Conservation (phyloP, 176 grass and related monocot species). For the Puccinellia tenuiflora region DNA sequence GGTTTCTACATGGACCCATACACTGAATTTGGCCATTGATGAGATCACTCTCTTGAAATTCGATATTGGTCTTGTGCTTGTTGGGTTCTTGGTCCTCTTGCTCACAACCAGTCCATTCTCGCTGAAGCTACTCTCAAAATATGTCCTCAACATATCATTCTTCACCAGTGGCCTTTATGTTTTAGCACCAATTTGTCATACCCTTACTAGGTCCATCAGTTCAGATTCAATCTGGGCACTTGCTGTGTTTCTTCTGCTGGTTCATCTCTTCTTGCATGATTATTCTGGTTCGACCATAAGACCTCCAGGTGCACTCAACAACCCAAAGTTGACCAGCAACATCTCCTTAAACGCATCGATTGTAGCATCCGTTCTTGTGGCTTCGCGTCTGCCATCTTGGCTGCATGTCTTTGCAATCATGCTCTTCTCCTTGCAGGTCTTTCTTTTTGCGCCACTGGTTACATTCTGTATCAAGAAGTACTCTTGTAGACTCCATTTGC, state of each 20-base stretch:
- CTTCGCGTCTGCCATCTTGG: constrained; percentile 69
- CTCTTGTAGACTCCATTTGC: constrained; percentile 63
- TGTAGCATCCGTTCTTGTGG: constrained; percentile 87
- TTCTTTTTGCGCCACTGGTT: constrained; percentile 83
- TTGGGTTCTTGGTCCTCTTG: constrained; percentile 72
- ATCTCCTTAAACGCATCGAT: constrained; percentile 90
- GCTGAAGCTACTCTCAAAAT: constrained; percentile 46
- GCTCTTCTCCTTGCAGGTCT: constrained; percentile 86
- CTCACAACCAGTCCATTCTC: constrained; percentile 57
- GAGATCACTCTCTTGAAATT: constrained; percentile 74
- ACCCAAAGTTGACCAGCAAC: constrained; percentile 79
- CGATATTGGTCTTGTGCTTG: constrained; percentile 55
- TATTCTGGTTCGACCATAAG: constrained; percentile 93
- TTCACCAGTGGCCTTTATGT: constrained; percentile 83
- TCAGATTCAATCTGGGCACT: constrained; percentile 89
- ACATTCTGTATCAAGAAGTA: constrained; percentile 92
- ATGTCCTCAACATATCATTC: constrained; percentile 88
- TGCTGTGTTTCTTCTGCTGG: constrained; percentile 70
- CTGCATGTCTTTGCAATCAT: constrained; percentile 93
- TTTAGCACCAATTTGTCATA: constrained; percentile 86
- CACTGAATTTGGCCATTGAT: constrained; percentile 63
- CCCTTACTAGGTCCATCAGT: constrained; percentile 88
- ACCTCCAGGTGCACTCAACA: constrained; percentile 80
- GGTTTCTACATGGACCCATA: constrained; percentile 72
- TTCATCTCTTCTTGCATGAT: constrained; percentile 92